Evolutionary conservation across 352 stramenopile genomes (phyloP), one percentile per base, ranked within the genome.

Genomic region (Phytophthora melonis): DNA sequence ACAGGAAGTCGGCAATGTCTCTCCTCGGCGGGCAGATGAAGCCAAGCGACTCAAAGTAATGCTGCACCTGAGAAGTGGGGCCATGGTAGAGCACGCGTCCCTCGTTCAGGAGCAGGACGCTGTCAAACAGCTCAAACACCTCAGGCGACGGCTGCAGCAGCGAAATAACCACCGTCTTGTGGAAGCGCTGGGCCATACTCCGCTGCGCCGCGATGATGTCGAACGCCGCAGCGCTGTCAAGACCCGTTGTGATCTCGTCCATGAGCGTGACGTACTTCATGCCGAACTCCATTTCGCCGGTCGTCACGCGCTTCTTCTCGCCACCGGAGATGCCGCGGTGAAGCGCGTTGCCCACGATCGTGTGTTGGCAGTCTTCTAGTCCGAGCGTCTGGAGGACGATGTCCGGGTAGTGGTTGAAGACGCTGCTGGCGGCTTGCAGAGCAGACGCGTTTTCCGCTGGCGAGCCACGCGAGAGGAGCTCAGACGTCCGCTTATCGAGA

Each of bases 231-330:
- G 56, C 65, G 53, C 65, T 72, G 47, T 72, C 65, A 14, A 72
- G 56, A 10, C 56, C 65, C 1, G 65, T 72, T 1, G 56, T 72
- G 45, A 72, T 72, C 23, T 72, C 65, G 16, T 72, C 65, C 56
- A 72, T 72, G 16, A 72, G 34, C 3, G 47, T 84, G 25, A 82
- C 83, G 25, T 70, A 79, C 85, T 57, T 91, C 90, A 67, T 90
- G 85, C 57, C 93, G 50, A 94, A 87, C 53, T 95, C 74, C 84
- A 99, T 98, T 80, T 93, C 84, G 23, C 83, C 86, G 0, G 76
- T 82, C 11, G 87, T 93, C 63, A 92, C 80, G 18, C 87, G 84
- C 75, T 97, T 97, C 65, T 86, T 88, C 74, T 98, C 92, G 19
- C 92, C 92, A 50, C 91, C 92, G 9, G 75, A 91, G 49, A 96